phyloP scores from a whole-genome alignment of 2,329 filamentous ascomycete genomes.

The Xylariaceae sp. region DNA sequence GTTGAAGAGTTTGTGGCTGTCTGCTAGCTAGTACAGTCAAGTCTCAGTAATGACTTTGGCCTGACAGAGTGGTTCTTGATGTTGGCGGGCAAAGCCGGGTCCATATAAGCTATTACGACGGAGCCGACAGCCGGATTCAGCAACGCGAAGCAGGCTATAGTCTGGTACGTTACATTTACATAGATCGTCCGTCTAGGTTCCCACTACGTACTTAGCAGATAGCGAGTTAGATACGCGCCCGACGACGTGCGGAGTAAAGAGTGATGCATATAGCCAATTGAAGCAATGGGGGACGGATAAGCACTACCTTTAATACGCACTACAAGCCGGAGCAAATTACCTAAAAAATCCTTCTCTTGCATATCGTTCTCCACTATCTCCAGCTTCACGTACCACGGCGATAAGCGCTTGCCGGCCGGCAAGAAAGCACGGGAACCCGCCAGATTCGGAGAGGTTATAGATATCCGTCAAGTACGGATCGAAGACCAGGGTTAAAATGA shows the following conservation, averaged over 20 bases:
- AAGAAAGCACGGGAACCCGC: neutral
- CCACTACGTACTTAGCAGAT: neutral
- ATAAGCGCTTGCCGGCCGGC: neutral
- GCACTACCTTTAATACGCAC: too few relatives aligned
- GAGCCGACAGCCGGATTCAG: neutral
- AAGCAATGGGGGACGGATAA: neutral
- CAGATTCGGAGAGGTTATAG: neutral
- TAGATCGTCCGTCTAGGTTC: neutral
- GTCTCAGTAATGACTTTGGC: neutral
- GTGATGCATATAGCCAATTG: slow-evolving; percentile 3
- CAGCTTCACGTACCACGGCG: neutral
- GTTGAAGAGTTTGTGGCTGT: neutral
- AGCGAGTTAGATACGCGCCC: neutral
- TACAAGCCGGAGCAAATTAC: too few relatives aligned
- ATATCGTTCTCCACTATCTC: neutral
- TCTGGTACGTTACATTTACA: slow-evolving; percentile 9
- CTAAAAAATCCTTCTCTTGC: too few relatives aligned
- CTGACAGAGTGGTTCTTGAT: neutral
- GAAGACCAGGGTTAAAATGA: too few relatives aligned
- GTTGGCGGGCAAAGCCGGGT: neutral
- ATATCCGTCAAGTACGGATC: neutral
- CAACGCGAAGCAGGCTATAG: neutral
- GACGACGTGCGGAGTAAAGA: neutral
- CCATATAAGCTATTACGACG: neutral
- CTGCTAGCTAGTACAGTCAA: neutral